Base-by-base conservation (phyloP, 1,284 basidiomycete species). In the Lentinula novae-zelandiae region DNA sequence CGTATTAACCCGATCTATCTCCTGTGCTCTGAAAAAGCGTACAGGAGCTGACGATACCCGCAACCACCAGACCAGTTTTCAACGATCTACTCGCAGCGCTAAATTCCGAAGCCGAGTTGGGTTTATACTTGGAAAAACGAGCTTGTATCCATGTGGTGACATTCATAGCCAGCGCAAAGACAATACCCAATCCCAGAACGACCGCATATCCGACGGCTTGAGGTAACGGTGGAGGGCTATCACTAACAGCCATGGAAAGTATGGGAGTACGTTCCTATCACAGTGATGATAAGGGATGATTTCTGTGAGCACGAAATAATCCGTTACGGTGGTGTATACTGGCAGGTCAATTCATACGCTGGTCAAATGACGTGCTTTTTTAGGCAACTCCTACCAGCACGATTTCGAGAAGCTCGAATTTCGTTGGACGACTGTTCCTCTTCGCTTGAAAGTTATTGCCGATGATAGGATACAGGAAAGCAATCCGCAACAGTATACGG, bases 21-120 rank as follows among this genome's bases (percentile, higher is more conserved):
- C 48, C 27, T 22, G 27, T 36, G 15, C 15, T 55, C 51, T 39
- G n/a, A 27, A 13, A 22, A 27, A 3, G 10, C 53, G 10, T 42
- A 66, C 69, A 70, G 6, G 67, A 67, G 15, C 63, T 72, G 34
- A 81, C 75, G 60, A 81, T 79, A 39, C 79, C 80, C 3, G 59
- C 74, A 0, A 79, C 80, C 48, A 82, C 78, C 34, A 83, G 68
- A 3, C 79, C 80, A 0, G 81, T 79, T 53, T 79, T 78, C 36
- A 77, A 68, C 33, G 70, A 72, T 20, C 62, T 53, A 55, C 64
- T 65, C 0, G 78, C 78, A 1, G 72, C 72, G 60, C 70, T 76
- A 67, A 79, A 79, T 64, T 80, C 78, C 55, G 76, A 72, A 0
- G 75, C 70, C 2, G 68, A 71, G 33, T 67, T 66, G 12, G 66